phyloP scores from a whole-genome alignment of 2,329 filamentous ascomycete species.

The Metarhizium album region DNA sequence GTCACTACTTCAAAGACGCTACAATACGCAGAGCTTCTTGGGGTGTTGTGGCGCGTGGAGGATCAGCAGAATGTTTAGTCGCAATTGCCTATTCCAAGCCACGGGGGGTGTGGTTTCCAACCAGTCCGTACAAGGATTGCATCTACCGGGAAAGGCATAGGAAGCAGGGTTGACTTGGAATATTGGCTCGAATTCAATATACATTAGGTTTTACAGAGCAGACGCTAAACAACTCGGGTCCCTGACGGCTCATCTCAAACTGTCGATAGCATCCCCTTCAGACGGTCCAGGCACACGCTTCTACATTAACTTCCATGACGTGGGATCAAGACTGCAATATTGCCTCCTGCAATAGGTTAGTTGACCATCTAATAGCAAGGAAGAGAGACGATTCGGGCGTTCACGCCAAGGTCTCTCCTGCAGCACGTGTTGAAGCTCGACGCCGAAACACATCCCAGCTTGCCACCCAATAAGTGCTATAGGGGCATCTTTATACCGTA shows the following conservation, averaged over 20 bases:
- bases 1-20: no score
- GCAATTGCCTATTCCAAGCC: no score
- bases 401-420: constrained; percentile 26
- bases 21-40: no score
- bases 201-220: background rate
- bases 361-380: constrained; percentile 34
- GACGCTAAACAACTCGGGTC: constrained; percentile 13
- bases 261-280: constrained; percentile 16
- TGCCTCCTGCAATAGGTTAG: constrained; percentile 32
- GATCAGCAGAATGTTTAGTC: no score
- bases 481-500: constrained; percentile 30
- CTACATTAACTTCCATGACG: constrained; percentile 11
- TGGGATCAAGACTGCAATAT: constrained; percentile 32
- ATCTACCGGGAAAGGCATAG: background rate
- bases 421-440: constrained; percentile 25
- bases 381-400: constrained; percentile 31
- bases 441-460: constrained; percentile 23
- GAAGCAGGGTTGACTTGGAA: no score
- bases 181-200: background rate
- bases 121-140: no score
- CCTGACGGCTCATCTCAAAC: constrained; percentile 21
- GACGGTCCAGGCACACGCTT: no score
- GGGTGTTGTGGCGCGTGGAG: no score
- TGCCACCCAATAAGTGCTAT: constrained; percentile 32
- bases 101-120: no score